Conservation (phyloP, 1,284 basidiomycete genomes). For the Irpex sp. region DNA sequence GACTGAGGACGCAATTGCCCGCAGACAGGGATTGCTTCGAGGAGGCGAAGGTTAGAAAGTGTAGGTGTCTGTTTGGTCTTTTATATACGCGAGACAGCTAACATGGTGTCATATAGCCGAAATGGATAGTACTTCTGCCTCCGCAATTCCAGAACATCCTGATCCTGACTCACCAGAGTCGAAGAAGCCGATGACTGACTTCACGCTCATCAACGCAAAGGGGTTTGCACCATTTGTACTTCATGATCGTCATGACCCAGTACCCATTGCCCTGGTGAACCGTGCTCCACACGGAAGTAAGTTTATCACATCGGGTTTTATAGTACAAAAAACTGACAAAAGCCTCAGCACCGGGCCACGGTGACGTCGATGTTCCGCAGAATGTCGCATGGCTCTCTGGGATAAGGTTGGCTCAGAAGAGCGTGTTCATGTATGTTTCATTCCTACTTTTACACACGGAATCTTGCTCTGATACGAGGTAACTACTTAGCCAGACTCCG, state of each 20-base stretch:
- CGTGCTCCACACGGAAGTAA: constrained; percentile 56
- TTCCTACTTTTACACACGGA: constrained; percentile 9
- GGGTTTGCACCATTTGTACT: constrained; percentile 50
- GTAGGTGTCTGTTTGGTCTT: constrained; percentile 27
- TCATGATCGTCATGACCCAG: constrained; percentile 55
- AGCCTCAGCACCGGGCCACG: constrained; percentile 39
- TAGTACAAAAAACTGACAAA: constrained; percentile 8
- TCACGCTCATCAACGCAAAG: constrained; percentile 24
- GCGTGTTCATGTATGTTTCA: constrained; percentile 54
- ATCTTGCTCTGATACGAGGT: not conserved
- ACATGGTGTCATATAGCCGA: not conserved
- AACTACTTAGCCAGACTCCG: constrained; percentile 49
- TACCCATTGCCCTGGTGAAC: constrained; percentile 75
- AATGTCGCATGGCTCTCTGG: constrained; percentile 77
- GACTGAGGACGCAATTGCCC: constrained; percentile 6
- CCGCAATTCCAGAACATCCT: constrained; percentile 8
- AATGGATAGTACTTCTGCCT: constrained; percentile 2
- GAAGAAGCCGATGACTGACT: constrained; percentile 24
- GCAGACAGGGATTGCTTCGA: constrained; percentile 32
- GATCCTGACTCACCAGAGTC: not conserved
- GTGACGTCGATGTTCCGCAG: constrained; percentile 49
- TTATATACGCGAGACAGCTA: too few species aligned
- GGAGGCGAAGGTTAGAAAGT: constrained; percentile 48
- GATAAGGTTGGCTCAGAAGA: constrained; percentile 62
- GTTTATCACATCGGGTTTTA: not conserved